Percentiles rank a stretch among this genome's conserved stretches.
Conservation (phyloP, 177 flowering plant genomes). For the Vitis hybrid region DNA sequence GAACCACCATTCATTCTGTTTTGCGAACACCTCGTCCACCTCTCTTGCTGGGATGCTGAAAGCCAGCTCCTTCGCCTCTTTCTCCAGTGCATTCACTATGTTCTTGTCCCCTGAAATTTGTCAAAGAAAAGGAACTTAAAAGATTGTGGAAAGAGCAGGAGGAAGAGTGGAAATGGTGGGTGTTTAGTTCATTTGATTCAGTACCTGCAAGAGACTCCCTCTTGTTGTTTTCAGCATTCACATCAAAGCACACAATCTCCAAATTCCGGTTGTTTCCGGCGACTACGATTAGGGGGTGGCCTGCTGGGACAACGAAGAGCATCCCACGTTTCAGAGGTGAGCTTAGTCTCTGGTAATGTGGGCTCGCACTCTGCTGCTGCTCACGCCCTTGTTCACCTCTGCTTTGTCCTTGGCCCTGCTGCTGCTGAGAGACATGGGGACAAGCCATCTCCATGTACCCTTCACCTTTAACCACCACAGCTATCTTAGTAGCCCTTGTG, state of each 20-base stretch:
- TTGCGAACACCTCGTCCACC: conserved; percentile 37
- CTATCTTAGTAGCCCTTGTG: conserved; percentile 43
- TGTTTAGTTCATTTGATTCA: background rate
- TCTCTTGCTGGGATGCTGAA: conserved; percentile 37
- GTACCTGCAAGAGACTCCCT: conserved; percentile 48
- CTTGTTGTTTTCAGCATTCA: conserved; percentile 37
- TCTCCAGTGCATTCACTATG: conserved; percentile 33
- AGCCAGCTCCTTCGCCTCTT: conserved; percentile 52
- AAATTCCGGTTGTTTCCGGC: conserved; percentile 45
- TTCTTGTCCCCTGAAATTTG: conserved; percentile 33
- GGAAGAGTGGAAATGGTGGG: too few species aligned
- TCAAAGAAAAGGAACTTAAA: background rate
- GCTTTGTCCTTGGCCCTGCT: background rate
- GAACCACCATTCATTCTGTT: conserved; percentile 42
- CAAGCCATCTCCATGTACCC: conserved; percentile 62
- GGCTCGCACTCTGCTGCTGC: background rate
- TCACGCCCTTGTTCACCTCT: background rate
- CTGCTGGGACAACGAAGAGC: conserved; percentile 51
- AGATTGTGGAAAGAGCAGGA: too few species aligned
- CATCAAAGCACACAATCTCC: conserved; percentile 42
- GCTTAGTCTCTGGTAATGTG: conserved; percentile 35
- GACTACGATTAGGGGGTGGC: conserved; percentile 47
- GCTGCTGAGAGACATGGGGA: conserved; percentile 38
- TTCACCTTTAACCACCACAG: conserved; percentile 32
- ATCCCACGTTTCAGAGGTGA: conserved; percentile 28